These are phyloP conservation scores for Cryphonectria parasitica DNA, from an alignment of 2,329 filamentous ascomycete genomes.

Conservation along the genomic window DNA sequence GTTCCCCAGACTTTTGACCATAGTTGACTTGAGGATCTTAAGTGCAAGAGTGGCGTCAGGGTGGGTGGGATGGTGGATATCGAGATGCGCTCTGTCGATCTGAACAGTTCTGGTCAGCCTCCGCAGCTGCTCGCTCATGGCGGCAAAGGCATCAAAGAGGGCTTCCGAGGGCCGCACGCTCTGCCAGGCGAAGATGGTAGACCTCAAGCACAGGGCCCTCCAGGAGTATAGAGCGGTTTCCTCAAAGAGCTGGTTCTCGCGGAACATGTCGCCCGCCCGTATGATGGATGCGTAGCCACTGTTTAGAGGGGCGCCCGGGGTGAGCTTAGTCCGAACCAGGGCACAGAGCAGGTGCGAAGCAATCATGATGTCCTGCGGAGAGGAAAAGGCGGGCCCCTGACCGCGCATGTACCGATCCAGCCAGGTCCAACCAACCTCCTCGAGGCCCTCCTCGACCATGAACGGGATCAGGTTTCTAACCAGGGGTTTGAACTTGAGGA, in stretches of 20 bases:
- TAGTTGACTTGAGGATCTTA: slow-evolving; percentile 33
- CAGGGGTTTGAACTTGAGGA: slow-evolving; percentile 48
- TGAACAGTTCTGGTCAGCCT: slow-evolving; percentile 42
- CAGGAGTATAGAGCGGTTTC: slow-evolving; percentile 48
- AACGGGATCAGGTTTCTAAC: slow-evolving; percentile 49
- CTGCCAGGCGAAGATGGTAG: slow-evolving; percentile 55
- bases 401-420: slow-evolving; percentile 45
- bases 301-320: slow-evolving; percentile 48
- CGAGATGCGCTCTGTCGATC: slow-evolving; percentile 57
- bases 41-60: slow-evolving; percentile 54
- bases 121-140: slow-evolving; percentile 43
- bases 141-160: slow-evolving; percentile 58
- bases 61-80: slow-evolving; percentile 57
- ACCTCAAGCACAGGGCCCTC: slow-evolving; percentile 54
- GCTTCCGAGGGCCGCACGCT: slow-evolving; percentile 49
- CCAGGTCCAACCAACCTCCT: slow-evolving; percentile 59
- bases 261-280: slow-evolving; percentile 49
- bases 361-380: slow-evolving; percentile 1
- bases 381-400: slow-evolving; percentile 29
- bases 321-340: slow-evolving; percentile 43
- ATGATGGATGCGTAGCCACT: slow-evolving; percentile 53
- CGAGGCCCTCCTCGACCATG: slow-evolving; percentile 55
- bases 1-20: slow-evolving; percentile 32
- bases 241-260: slow-evolving; percentile 41
- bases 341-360: slow-evolving; percentile 44